Evolutionary conservation across 1,284 basidiomycete species (phyloP), one percentile per base, ranked within the genome.

Genomic region (Ceratobasidium papillatum): DNA sequence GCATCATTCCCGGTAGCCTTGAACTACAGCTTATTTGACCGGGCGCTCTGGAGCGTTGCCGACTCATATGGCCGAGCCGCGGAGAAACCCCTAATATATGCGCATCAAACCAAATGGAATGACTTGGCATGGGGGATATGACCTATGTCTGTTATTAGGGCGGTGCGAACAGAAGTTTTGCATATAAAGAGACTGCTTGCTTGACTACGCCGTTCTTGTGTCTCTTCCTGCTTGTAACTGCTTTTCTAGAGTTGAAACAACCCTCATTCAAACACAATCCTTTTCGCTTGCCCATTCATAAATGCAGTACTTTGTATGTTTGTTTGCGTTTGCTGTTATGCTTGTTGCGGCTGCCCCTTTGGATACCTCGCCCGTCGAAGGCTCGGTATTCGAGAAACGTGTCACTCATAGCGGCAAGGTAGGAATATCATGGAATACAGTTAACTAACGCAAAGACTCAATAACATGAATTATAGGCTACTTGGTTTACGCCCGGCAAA

Each of bases 331-430:
- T n/a, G 59, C 59, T n/a, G 59, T 36, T 43, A 27, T 22, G 17
- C 25, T 62, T 25, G 59, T 32, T 30, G 38, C 36, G n/a, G 59
- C 59, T 30, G 59, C 25, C n/a, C 59, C 59, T 2, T 11, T 34
- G 5, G 22, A 62, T 32, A 62, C 41, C 2, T 62, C 59, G 14
- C 30, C 32, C 59, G 34, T 43, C 25, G 59, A n/a, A 11, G 14
- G 17, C 4, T 32, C 19, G 32, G 32, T 32, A 3, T 12, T 62
- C 3, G 66, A 56, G 11, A 69, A 69, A 36, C 52, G 66, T 8
- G 38, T 47, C 17, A 69, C 66, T 25, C 66, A 69, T 19, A 27
- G 17, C 45, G 66, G 66, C 36, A 38, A 41, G 41, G 66, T 58
- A 43, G 9, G 66, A 14, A 14, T 19, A 12, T 30, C 4, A 17